Evolutionary conservation across 495 filamentous ascomycete species (phyloP).

Genomic region (Trichoderma erinaceum): DNA sequence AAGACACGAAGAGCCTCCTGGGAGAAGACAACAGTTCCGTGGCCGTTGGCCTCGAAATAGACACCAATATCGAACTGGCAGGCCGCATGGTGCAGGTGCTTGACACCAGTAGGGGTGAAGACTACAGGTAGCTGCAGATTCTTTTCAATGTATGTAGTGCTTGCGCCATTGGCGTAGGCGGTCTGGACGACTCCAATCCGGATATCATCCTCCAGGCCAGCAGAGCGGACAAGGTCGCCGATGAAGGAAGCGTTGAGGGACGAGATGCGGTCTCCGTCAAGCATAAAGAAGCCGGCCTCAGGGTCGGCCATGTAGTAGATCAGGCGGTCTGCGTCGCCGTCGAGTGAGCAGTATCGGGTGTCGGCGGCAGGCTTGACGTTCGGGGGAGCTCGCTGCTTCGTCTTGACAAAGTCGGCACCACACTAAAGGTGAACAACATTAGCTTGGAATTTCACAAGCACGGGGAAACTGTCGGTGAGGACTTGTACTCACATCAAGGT

Average conservation of each 20-base stretch:
- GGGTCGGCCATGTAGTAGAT: conserved; percentile 91
- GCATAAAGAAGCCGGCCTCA: conserved; percentile 74
- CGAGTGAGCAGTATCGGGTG: conserved; percentile 85
- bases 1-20: conserved; percentile 70
- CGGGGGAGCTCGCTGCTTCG: conserved; percentile 84
- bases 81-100: conserved; percentile 93
- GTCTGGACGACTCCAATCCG: conserved; percentile 94
- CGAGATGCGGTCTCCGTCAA: conserved; percentile 95
- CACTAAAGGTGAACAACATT: conserved; percentile 46
- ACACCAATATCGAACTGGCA: conserved; percentile 87
- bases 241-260: conserved; percentile 93
- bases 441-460: conserved; percentile 2
- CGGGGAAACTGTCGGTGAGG: not conserved
- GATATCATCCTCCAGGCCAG: conserved; percentile 70
- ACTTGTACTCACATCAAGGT: conserved; percentile 62
- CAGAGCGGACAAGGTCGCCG: conserved; percentile 72
- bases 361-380: conserved; percentile 65
- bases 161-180: conserved; percentile 95
- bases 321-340: conserved; percentile 91
- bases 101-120: conserved; percentile 93
- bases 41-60: conserved; percentile 98
- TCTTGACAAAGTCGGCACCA: conserved; percentile 96
- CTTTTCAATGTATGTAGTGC: conserved; percentile 83
- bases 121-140: conserved; percentile 83
- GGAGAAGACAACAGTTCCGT: conserved; percentile 94